Evolutionary conservation across 129 eudicot genomes (phyloP).

Genomic region (Arctium lappa): DNA sequence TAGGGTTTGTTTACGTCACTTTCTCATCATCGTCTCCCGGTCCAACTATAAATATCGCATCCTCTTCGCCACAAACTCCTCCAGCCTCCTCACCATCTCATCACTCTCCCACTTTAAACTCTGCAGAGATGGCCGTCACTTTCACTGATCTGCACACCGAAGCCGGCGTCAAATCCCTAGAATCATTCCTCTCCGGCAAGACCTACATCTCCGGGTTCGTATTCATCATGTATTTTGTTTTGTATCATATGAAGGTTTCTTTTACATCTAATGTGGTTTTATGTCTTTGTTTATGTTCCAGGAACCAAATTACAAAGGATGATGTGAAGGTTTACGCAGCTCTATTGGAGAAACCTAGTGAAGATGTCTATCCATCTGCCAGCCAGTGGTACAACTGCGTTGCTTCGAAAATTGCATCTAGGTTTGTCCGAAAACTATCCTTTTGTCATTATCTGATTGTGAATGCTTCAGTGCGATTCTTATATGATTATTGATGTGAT

Average conservation of each 20-base stretch:
- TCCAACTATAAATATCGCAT: conserved; percentile 15
- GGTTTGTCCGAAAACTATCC: conserved; percentile 29
- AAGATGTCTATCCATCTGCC: conserved; percentile 69
- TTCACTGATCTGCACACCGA: conserved; percentile 92
- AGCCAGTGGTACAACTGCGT: conserved; percentile 73
- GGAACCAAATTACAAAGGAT: conserved; percentile 67
- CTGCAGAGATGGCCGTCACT: conserved; percentile 56
- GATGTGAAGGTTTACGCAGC: conserved; percentile 89
- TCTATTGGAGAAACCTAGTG: conserved; percentile 52
- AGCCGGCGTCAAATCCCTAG: conserved; percentile 72
- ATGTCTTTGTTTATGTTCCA: conserved; percentile 1
- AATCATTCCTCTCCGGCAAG: conserved; percentile 66
- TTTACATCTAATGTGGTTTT: not conserved
- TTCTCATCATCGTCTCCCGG: not conserved
- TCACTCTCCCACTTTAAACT: not conserved
- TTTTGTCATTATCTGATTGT: not conserved
- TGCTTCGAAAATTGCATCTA: conserved; percentile 48
- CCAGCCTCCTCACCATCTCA: conserved; percentile 16
- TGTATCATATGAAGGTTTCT: not conserved
- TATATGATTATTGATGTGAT: not conserved
- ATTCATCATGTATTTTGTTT: not conserved
- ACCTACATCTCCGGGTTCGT: conserved; percentile 71
- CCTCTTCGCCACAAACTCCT: not conserved
- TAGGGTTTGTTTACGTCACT: conserved; percentile 15
- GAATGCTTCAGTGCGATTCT: not conserved